Base-by-base conservation (phyloP, 176 grass and related monocot species). In the Triticum dicoccoides region DNA sequence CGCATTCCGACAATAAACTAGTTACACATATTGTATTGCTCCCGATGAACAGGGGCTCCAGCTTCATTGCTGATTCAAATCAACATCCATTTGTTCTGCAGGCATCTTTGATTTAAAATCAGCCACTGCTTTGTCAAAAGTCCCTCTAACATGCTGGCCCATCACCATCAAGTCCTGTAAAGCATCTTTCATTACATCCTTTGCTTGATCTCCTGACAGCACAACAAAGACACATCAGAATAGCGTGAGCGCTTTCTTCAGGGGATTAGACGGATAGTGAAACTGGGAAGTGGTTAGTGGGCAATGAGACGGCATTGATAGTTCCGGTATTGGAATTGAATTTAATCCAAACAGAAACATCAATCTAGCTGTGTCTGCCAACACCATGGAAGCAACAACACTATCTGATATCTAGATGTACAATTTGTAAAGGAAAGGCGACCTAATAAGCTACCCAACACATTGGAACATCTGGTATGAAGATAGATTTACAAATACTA, bases 141-240 rank as follows among this genome's bases (percentile, higher is more conserved):
- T 98, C 54, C 77, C 87, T 80, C 88, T 83, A 56, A 94, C 82
- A 87, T 89, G 91, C 51, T 95, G 87, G 59, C 86, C 86, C 88
- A 89, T 87, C 77, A 87, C 37, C 81, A 89, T 87, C 69, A 95
- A 35, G 59, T 91, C 76, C 76, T 92, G 88, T 34, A 91, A 80
- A 79, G 81, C 84, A 92, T 98, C 88, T 84, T 95, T 95, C 37
- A 95, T 69, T 61, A 92, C 84, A 89, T 94, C 93, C 49, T 89
- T 98, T 62, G 88, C 90, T 75, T 86, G 49, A 83, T 92, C 90
- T 86, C 90, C 93, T 94, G 77, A 41, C 10, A 69, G 80, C 54
- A 29, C 17, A 86, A 81, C 29, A 34, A 89, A 85, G 15, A 75
- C 27, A 24, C 0, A 33, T 54, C 49, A 91, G 68, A 65, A 65